phyloP scores from a whole-genome alignment of 139 green algal genomes.

The Micractinium conductrix region DNA sequence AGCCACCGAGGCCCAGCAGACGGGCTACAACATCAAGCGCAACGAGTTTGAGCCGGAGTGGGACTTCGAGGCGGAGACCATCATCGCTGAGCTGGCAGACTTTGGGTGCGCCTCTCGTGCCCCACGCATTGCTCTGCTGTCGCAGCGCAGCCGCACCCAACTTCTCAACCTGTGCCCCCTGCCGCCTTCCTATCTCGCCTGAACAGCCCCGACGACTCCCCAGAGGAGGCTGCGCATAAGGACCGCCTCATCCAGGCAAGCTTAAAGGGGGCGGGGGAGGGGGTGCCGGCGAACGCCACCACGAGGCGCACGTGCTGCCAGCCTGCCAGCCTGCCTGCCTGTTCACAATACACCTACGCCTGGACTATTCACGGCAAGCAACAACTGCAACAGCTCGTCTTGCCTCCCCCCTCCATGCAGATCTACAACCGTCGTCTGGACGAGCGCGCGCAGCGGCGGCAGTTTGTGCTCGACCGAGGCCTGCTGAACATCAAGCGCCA shows the following conservation, averaged over 20 bases:
- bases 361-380: not conserved
- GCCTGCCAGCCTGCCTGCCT: not conserved
- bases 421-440: constrained; percentile 86
- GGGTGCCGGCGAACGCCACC: not conserved
- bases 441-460: constrained; percentile 71
- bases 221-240: constrained; percentile 59
- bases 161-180: no score
- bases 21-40: constrained; percentile 89
- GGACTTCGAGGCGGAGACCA: constrained; percentile 89
- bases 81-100: constrained; percentile 69
- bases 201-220: constrained; percentile 51
- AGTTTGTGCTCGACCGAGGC: constrained; percentile 79
- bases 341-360: not conserved
- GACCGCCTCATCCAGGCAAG: constrained; percentile 13
- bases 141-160: no score
- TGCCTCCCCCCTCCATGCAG: constrained; percentile 8
- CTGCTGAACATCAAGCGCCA: constrained; percentile 73
- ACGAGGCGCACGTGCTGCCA: not conserved
- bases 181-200: not conserved
- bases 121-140: not conserved
- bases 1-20: constrained; percentile 53
- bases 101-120: constrained; percentile 44
- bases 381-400: not conserved
- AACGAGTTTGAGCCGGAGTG: constrained; percentile 96
- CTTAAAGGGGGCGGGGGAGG: not conserved